Conservation (phyloP, 2,329 filamentous ascomycete genomes). For the Aspergillus tamarii region DNA sequence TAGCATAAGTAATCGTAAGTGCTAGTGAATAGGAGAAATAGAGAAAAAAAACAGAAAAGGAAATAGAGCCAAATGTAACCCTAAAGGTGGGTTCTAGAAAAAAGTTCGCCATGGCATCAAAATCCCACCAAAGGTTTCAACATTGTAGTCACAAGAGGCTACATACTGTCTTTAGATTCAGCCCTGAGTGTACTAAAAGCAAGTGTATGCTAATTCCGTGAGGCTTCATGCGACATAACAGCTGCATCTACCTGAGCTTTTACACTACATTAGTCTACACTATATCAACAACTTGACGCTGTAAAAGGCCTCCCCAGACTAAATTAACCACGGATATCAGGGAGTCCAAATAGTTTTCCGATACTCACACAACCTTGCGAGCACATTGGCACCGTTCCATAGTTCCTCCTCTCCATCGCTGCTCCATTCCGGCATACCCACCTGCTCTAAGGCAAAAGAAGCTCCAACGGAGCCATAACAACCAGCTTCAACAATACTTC, state of each 20-base stretch:
- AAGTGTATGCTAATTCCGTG: background rate
- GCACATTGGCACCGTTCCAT: conserved; percentile 23
- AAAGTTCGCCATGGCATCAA: background rate
- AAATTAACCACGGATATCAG: background rate
- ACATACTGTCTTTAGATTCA: background rate
- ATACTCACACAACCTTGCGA: conserved; percentile 23
- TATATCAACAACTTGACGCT: background rate
- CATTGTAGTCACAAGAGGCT: background rate
- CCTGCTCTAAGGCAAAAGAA: conserved; percentile 37
- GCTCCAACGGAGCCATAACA: conserved; percentile 37
- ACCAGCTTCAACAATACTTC: conserved; percentile 28
- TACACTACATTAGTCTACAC: background rate
- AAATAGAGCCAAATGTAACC: background rate
- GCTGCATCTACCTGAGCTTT: background rate
- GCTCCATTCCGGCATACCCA: conserved; percentile 28
- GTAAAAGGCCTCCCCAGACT: accelerated
- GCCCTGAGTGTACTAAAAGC: background rate
- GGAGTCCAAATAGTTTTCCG: background rate
- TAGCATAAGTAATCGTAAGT: background rate
- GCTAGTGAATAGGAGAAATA: background rate
- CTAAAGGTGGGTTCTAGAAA: background rate
- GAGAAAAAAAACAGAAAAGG: background rate
- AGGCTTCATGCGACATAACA: background rate
- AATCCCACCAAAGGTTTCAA: background rate
- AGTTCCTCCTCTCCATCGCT: conserved; percentile 14